Conservation (phyloP, 148 eudicot genomes). For the Fagopyrum tataricum region DNA sequence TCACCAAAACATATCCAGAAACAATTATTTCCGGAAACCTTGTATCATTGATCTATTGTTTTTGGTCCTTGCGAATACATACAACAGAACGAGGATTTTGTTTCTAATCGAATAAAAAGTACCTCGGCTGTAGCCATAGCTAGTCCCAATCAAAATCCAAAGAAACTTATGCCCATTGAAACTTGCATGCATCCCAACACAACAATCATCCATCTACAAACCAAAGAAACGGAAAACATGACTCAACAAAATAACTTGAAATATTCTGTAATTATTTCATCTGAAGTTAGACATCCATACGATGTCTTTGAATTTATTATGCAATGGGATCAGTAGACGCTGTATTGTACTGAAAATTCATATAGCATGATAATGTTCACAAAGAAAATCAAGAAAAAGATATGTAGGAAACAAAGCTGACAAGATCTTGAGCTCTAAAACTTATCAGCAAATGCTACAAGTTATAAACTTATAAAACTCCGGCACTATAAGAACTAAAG, state of each 20-base stretch:
- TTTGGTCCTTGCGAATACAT: background rate
- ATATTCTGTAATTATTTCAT: background rate
- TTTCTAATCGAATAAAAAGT: background rate
- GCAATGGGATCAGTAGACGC: constrained; percentile 5
- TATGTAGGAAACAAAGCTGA: background rate
- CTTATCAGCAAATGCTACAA: constrained; percentile 1
- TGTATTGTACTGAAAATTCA: background rate
- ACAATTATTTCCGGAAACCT: constrained; percentile 1
- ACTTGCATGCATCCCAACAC: constrained; percentile 9
- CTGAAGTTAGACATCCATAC: background rate
- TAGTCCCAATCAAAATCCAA: constrained; percentile 5
- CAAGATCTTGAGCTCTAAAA: constrained; percentile 2
- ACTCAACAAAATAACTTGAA: background rate
- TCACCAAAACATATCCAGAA: background rate
- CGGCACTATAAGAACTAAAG: background rate
- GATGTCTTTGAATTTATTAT: background rate
- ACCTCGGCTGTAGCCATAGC: constrained; percentile 8
- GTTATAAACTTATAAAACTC: background rate
- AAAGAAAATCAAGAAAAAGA: background rate
- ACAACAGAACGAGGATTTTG: background rate
- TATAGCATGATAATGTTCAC: background rate
- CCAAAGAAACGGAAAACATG: constrained; percentile 1
- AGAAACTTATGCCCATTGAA: constrained; percentile 10
- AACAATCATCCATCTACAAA: constrained; percentile 11
- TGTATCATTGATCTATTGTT: background rate